Evolutionary conservation across 306 rosid species (phyloP), one percentile per base, ranked within the genome.

Genomic region (Lupinus albus): DNA sequence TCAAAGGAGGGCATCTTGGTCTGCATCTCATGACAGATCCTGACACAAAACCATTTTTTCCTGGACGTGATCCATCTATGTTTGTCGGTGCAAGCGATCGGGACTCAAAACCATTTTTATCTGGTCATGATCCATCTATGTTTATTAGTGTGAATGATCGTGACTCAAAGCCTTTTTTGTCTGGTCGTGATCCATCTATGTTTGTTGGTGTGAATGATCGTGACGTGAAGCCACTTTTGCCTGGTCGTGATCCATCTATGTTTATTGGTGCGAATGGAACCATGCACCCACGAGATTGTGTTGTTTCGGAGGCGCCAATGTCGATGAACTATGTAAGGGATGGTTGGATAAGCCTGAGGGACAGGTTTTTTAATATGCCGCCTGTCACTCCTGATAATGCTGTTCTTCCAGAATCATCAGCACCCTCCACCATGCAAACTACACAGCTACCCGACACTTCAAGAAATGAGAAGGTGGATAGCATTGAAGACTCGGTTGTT

Each of bases 1-100:
- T 86, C 67, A 92, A 88, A 65, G 89, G 89, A 18, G 88, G 91
- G 12, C 95, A 89, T 73, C 96, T 89, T 30, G 89, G 96, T 50
- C 88, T 92, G 68, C 96, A 89, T 82, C 98, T 92, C 71, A 87
- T 92, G 80, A 76, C 78, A 8, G 96, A 92, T 64, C 89, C 86
- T 3, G 98, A 87, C 74, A 74, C 86, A 0, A 92, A 92, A 39
- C 67, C 91, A 17, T 89, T 75, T 80, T 49, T 87, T 20, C 81
- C 89, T 2, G 96, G 91, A 35, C 96, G 96, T 11, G 91, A 89
- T 66, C 85, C 92, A 4, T 9, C 82, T 0, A 78, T 85, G 68
- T 61, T 92, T 77, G 76, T 78, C 39, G 74, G 65, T 64, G 71
- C 88, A 44, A 89, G 86, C 6, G 96, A 89, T 64, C 89, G 85